Evolutionary conservation across 495 filamentous ascomycete species (phyloP), one percentile per base, ranked within the genome.

Genomic region (Umbilicaria muhlenbergii): DNA sequence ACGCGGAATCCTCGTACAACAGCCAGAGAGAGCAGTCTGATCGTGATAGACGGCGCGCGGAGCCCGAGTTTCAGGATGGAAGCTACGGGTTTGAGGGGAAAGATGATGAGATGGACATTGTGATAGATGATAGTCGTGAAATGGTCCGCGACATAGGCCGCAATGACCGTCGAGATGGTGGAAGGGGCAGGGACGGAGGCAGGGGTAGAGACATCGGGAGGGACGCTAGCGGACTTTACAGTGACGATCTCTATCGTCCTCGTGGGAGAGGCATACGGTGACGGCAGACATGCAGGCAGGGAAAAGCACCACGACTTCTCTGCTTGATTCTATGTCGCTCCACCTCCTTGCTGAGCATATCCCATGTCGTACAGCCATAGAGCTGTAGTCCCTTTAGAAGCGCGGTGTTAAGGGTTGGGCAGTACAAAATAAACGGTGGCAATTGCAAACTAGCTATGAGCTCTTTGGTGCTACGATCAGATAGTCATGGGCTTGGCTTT

Each of bases 31-130:
- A 65, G 45, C 58, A 71, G 53, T 59, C 62, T 37, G 65, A 73
- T 44, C 67, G 61, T 33, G 60, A 68, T 17, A 63, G 67, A 32
- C 53, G 60, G 19, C 54, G 68, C 35, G 58, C 64, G 28, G 64
- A 67, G 17, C 65, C 71, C 6, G 58, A 65, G 5, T 44, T 79
- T 5, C 64, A 81, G 32, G 75, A 82, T 48, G 80, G 78, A 11
- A 69, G 64, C 11, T 69, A 72, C 51, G 80, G 78, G 1, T 81
- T 81, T 46, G 53, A 47, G 28, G 64, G 54, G 1, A 47, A 56
- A 15, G 53, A 63, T 10, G 66, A 75, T 43, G 59, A 62, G n/a
- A 71, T 70, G 68, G 68, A 75, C 2, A 48, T 56, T 24, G 53
- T 53, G 37, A 32, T 43, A 18, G 50, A 48, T 2, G 46, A 13